These are phyloP conservation scores for Lentinula boryana DNA, from an alignment of 768 basidiomycete genomes.

Conservation along the genomic window DNA sequence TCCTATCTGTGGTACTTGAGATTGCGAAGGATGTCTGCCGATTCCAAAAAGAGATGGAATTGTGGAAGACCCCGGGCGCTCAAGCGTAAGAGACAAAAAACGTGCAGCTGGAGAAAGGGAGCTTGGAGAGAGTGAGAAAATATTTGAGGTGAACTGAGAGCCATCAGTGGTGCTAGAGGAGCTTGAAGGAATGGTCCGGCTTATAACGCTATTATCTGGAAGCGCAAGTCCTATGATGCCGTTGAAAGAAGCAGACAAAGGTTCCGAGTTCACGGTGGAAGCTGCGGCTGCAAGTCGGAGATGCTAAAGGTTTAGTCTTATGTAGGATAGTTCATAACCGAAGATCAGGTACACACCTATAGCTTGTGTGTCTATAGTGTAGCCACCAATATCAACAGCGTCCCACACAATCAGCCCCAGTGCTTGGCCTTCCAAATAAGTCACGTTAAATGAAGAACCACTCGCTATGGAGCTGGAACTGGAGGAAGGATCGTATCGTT, in stretches of 20 bases:
- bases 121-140: constrained; percentile 61
- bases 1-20: constrained; percentile 5
- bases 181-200: constrained; percentile 39
- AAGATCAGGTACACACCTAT: constrained; percentile 36
- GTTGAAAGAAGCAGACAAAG: constrained; percentile 47
- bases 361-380: constrained; percentile 60
- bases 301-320: not conserved
- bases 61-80: constrained; percentile 55
- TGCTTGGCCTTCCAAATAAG: constrained; percentile 55
- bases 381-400: constrained; percentile 53
- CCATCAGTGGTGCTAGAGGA: constrained; percentile 53
- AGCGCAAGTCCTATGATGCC: constrained; percentile 77
- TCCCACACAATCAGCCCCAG: constrained; percentile 71
- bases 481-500: constrained; percentile 49
- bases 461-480: constrained; percentile 32
- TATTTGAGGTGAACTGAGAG: constrained; percentile 60
- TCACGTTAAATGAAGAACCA: constrained; percentile 37
- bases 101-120: constrained; percentile 47
- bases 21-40: constrained; percentile 50
- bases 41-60: constrained; percentile 62
- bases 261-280: constrained; percentile 45
- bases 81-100: constrained; percentile 64
- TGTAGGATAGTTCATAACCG: not conserved
- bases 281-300: constrained; percentile 47
- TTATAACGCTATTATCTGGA: constrained; percentile 66